Conservation (phyloP, 768 basidiomycete species). For the Mycena vulgaris region DNA sequence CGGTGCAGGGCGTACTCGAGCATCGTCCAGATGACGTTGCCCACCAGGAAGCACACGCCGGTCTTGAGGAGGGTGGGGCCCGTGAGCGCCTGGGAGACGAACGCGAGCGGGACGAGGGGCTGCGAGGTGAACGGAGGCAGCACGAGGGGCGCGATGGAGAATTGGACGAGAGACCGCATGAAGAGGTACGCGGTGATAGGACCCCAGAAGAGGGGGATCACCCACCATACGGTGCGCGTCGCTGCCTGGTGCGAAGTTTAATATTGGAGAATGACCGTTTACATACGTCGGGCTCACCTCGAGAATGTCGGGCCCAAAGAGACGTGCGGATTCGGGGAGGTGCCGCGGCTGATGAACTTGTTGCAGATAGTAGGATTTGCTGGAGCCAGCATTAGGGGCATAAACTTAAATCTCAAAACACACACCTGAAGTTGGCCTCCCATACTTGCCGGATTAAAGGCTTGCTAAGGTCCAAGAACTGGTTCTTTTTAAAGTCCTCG, state of each 20-base stretch:
- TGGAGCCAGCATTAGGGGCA: slow-evolving; percentile 43
- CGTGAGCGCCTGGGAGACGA: slow-evolving; percentile 63
- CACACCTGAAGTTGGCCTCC: slow-evolving; percentile 86
- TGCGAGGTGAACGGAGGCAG: slow-evolving; percentile 74
- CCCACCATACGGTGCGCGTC: slow-evolving; percentile 94
- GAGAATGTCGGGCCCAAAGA: slow-evolving; percentile 87
- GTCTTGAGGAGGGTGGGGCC: slow-evolving; percentile 67
- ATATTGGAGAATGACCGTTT: not conserved
- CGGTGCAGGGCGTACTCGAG: slow-evolving; percentile 95
- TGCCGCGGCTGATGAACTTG: slow-evolving; percentile 98
- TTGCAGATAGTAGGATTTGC: slow-evolving; percentile 95
- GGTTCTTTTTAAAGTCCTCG: slow-evolving; percentile 89
- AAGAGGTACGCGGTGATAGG: slow-evolving; percentile 89
- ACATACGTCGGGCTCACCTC: slow-evolving; percentile 68
- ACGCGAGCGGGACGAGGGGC: slow-evolving; percentile 68
- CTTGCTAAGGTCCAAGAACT: slow-evolving; percentile 91
- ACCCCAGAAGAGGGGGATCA: slow-evolving; percentile 92
- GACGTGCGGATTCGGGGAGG: slow-evolving; percentile 83
- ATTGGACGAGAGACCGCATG: slow-evolving; percentile 87
- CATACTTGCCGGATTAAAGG: slow-evolving; percentile 91
- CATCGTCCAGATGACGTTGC: slow-evolving; percentile 94
- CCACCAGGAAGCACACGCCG: slow-evolving; percentile 80
- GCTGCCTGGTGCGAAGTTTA: slow-evolving; percentile 66
- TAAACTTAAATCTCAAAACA: not conserved
- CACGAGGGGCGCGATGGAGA: slow-evolving; percentile 65